Conservation (phyloP, 352 stramenopile species). For the Peronosclerospora sorghi region DNA sequence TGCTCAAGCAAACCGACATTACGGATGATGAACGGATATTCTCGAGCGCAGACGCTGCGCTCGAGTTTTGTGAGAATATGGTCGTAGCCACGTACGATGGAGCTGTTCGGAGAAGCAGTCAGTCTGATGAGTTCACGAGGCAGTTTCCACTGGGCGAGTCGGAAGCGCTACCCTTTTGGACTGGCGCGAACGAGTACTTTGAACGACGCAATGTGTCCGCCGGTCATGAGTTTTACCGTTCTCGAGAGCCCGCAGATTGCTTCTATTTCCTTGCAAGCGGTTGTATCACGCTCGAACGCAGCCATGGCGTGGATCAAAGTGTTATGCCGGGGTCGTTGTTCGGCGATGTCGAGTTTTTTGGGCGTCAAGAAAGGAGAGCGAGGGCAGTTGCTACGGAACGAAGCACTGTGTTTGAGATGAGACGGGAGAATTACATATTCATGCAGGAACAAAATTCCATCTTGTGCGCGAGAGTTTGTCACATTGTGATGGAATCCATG, state of each 20-base stretch:
- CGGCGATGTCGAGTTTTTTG: conserved; percentile 81
- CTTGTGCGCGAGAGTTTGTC: conserved; percentile 65
- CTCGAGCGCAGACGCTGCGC: conserved; percentile 52
- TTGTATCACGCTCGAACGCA: conserved; percentile 66
- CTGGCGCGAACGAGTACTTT: conserved; percentile 57
- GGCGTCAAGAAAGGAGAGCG: conserved; percentile 57
- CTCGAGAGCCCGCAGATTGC: conserved; percentile 39
- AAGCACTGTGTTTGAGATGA: conserved; percentile 66
- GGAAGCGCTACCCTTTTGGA: conserved; percentile 56
- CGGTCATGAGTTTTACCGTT: conserved; percentile 66
- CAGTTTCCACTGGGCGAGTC: conserved; percentile 72
- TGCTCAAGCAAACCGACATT: conserved; percentile 71
- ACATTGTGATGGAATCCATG: conserved; percentile 80
- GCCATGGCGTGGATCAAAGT: conserved; percentile 55
- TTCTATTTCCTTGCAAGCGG: conserved; percentile 75
- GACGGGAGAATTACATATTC: conserved; percentile 44
- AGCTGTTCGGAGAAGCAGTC: conserved; percentile 16
- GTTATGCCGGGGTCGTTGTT: conserved; percentile 76
- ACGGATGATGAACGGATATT: conserved; percentile 52
- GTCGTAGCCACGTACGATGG: conserved; percentile 27
- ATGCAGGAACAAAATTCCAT: conserved; percentile 43
- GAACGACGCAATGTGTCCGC: conserved; percentile 34
- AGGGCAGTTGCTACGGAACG: conserved; percentile 32
- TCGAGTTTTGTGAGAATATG: conserved; percentile 72
- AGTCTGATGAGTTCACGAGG: conserved; percentile 44